Evolutionary conservation across 202 grass and related monocot species (phyloP), one percentile per base, ranked within the genome.

Genomic region (Sporobolus alterniflorus): DNA sequence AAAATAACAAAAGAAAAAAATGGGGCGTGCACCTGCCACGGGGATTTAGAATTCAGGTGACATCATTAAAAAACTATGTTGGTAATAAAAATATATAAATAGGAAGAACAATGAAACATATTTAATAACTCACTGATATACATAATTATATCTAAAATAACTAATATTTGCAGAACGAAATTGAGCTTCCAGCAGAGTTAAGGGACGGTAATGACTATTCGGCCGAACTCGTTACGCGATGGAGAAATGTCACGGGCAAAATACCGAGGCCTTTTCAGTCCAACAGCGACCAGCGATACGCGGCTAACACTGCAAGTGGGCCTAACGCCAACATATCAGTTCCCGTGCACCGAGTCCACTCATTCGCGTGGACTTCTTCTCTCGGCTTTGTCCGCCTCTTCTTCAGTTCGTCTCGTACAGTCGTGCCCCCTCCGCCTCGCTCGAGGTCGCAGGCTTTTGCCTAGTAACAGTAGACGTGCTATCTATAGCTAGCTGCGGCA

Each of bases 211-310:
- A n/a, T n/a, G n/a, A n/a, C n/a, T n/a, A n/a, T n/a, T n/a, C n/a
- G n/a, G n/a, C n/a, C n/a, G n/a, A n/a, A 17, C 11, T 48, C 40
- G 42, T 48, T 25, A 81, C 39, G 28, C 54, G 22, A 8, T 16
- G 48, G 47, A 28, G 30, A 54, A 18, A 79, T 80, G 87, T 70
- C 86, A 85, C 76, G 87, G 52, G 64, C 22, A 84, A 89, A 88
- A 54, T 88, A 79, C 84, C 18, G 82, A 11, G 30, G 50, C 74
- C 75, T 40, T 84, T 42, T 84, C 51, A 17, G 50, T 1, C 25
- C 21, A 67, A 80, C 70, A 85, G 82, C 61, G 54, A 84, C 52
- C 7, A 1, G 69, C 24, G 69, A 29, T 44, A 25, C 68, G 50
- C n/a, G 62, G 6, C 48, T n/a, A 18, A 25, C 16, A 28, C 75